Conservation (phyloP, 2,329 filamentous ascomycete genomes). For the Paracamarosporium sp. region DNA sequence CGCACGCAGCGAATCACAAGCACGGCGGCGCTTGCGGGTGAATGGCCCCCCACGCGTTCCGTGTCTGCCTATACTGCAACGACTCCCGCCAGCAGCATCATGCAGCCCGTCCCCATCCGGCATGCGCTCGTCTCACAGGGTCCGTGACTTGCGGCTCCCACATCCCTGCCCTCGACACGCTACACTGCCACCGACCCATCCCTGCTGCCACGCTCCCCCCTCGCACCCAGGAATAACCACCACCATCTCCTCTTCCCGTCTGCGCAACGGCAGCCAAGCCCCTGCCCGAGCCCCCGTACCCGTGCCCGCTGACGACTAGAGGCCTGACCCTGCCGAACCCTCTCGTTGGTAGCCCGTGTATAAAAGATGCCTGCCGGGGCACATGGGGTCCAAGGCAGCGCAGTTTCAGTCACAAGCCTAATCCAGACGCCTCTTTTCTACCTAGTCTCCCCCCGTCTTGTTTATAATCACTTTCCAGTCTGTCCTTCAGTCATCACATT, state of each 20-base stretch:
- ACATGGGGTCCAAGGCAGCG: slow-evolving; percentile 21
- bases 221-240: slow-evolving; percentile 8
- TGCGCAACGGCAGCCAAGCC: slow-evolving; percentile 12
- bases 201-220: slow-evolving; percentile 13
- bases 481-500: slow-evolving; percentile 19
- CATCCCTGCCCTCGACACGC: slow-evolving; percentile 18
- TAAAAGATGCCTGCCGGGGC: slow-evolving; percentile 39
- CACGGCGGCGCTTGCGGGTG: slow-evolving; percentile 16
- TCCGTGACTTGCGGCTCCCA: slow-evolving; percentile 23
- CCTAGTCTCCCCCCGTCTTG: slow-evolving; percentile 8
- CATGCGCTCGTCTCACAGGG: slow-evolving; percentile 3
- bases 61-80: slow-evolving; percentile 10
- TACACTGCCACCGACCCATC: slow-evolving; percentile 24
- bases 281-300: slow-evolving; percentile 1
- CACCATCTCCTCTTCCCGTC: slow-evolving; percentile 2
- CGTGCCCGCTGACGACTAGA: slow-evolving; percentile 34
- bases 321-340: slow-evolving; percentile 30
- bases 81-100: too few relatives aligned
- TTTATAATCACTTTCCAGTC: slow-evolving; percentile 19
- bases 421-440: slow-evolving; percentile 20
- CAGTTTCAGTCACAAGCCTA: slow-evolving; percentile 17
- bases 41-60: slow-evolving; percentile 18
- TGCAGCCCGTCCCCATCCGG: background rate
- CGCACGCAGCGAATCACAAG: slow-evolving; percentile 25
- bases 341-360: slow-evolving; percentile 22